Conservation (phyloP, 805 yeast species). For the Wickerhamiella dianesei region DNA sequence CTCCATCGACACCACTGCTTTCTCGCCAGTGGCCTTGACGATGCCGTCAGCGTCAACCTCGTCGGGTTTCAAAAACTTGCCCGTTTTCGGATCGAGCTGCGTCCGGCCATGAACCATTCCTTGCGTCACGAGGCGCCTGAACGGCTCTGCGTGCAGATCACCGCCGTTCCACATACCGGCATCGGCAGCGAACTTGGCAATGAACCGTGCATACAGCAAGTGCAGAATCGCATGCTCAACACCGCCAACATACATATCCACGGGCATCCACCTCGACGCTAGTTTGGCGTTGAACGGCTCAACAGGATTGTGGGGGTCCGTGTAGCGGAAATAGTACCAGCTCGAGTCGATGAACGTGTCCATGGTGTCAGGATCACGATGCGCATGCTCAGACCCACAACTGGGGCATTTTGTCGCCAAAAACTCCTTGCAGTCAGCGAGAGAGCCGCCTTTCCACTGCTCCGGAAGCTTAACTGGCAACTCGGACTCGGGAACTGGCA, state of each 20-base stretch:
- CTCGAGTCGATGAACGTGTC: slow-evolving; percentile 97
- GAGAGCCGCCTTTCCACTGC: slow-evolving; percentile 41
- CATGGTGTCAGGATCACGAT: slow-evolving; percentile 94
- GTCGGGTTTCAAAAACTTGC: slow-evolving; percentile 62
- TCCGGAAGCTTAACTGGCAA: slow-evolving; percentile 75
- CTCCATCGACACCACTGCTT: slow-evolving; percentile 52
- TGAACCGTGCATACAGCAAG: slow-evolving; percentile 70
- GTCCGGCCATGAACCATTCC: slow-evolving; percentile 98
- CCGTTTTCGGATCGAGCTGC: slow-evolving; percentile 53
- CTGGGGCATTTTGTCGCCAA: slow-evolving; percentile 66
- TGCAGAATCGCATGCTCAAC: slow-evolving; percentile 95
- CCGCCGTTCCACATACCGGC: slow-evolving; percentile 58
- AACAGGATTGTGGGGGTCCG: slow-evolving; percentile 52
- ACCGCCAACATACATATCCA: slow-evolving; percentile 87
- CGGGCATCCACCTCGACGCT: slow-evolving; percentile 54
- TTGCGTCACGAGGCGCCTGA: slow-evolving; percentile 68
- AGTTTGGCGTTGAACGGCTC: slow-evolving; percentile 40
- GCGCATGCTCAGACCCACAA: slow-evolving; percentile 49
- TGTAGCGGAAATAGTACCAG: slow-evolving; percentile 83
- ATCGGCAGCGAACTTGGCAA: slow-evolving; percentile 61
- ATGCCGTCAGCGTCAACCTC: slow-evolving; percentile 35
- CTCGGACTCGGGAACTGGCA: slow-evolving; percentile 79
- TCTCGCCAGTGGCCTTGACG: slow-evolving; percentile 36
- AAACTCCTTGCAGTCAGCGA: slow-evolving; percentile 53
- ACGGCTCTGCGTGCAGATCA: slow-evolving; percentile 58